These are phyloP conservation scores for Ganoderma lucidum DNA, from an alignment of 1,284 basidiomycete genomes.

Conservation along the genomic window DNA sequence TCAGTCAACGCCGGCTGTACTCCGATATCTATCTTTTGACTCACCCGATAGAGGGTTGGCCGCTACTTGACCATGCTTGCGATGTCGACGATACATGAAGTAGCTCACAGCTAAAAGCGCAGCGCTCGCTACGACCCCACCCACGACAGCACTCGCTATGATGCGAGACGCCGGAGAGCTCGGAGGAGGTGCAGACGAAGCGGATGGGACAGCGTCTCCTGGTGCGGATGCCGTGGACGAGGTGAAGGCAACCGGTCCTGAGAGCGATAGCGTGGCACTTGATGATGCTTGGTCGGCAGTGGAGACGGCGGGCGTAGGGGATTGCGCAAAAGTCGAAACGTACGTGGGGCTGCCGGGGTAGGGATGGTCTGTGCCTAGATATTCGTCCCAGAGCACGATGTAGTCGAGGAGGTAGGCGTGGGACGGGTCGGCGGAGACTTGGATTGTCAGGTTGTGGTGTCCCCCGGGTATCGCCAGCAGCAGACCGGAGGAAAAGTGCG, in stretches of 20 bases:
- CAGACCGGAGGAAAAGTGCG: background rate
- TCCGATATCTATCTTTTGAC: background rate
- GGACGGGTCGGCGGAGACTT: background rate
- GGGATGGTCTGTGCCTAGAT: background rate
- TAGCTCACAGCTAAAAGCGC: background rate
- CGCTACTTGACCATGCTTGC: background rate
- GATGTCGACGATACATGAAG: background rate
- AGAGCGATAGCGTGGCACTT: too few relatives aligned
- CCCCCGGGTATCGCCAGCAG: background rate
- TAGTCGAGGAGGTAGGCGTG: slow-evolving; percentile 8
- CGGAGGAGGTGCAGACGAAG: background rate
- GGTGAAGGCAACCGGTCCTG: background rate
- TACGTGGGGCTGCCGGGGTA: background rate
- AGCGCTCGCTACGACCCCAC: background rate
- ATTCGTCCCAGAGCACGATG: background rate
- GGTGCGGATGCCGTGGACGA: too few relatives aligned
- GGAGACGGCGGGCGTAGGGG: too few relatives aligned
- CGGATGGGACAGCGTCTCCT: background rate
- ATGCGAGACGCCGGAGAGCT: background rate
- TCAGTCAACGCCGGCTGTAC: background rate
- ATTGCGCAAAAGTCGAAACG: background rate
- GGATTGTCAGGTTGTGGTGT: slow-evolving; percentile 1
- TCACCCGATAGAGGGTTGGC: background rate
- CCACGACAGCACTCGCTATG: background rate
- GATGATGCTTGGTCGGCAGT: background rate